phyloP scores from a whole-genome alignment of 441 rosid species.

The Melastoma candidum region DNA sequence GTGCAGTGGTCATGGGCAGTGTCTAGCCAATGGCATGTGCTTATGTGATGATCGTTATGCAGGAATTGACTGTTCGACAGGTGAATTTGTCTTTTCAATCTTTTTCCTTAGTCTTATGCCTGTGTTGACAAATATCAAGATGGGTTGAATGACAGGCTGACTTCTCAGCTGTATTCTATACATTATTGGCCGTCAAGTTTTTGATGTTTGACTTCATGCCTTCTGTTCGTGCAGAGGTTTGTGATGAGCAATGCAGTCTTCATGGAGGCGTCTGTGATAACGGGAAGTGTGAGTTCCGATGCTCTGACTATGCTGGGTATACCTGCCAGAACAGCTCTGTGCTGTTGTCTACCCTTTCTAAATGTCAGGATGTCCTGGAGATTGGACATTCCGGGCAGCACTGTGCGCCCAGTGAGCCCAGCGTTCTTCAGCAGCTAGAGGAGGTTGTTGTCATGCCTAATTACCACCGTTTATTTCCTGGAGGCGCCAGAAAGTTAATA shows the following conservation, averaged over 20 bases:
- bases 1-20: conserved; percentile 72
- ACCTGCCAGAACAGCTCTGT: conserved; percentile 91
- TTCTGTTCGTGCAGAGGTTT: conserved; percentile 52
- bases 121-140: too few relatives aligned
- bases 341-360: conserved; percentile 70
- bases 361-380: conserved; percentile 74
- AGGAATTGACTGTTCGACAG: conserved; percentile 95
- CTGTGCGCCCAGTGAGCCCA: conserved; percentile 92
- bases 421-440: conserved; percentile 89
- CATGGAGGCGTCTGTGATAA: conserved; percentile 99
- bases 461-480: conserved; percentile 78
- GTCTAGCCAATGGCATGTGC: conserved; percentile 69
- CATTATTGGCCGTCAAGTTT: neutral
- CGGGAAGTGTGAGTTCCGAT: conserved; percentile 96
- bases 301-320: conserved; percentile 99
- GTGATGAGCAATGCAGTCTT: conserved; percentile 96
- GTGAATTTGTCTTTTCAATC: conserved; percentile 24
- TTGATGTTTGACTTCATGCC: conserved; percentile 9
- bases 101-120: too few relatives aligned
- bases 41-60: conserved; percentile 65
- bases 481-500: conserved; percentile 79
- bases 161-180: too few relatives aligned
- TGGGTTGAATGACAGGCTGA: too few relatives aligned
- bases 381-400: conserved; percentile 70
- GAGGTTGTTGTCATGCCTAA: conserved; percentile 97